Evolutionary conservation across 2,329 filamentous ascomycete genomes (phyloP), one percentile per base, ranked within the genome.

Genomic region (Alternaria sp.): DNA sequence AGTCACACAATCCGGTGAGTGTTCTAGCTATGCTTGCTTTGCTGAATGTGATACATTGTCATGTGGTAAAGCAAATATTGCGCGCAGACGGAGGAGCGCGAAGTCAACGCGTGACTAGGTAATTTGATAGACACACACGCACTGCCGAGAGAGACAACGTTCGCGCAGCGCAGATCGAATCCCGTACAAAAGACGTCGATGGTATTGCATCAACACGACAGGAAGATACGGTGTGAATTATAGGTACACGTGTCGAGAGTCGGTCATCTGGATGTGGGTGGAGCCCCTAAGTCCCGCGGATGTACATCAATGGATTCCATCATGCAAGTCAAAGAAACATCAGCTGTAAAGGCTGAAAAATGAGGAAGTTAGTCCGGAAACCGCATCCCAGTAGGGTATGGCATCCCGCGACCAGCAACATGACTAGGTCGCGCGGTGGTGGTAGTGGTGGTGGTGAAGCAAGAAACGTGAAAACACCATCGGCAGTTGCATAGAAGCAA

Each of bases 211-310:
- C 28, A 48, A 25, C 18, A 50, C 16, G 22, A 44, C 40, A 44
- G 57, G 41, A 68, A 70, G 41, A 62, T 70, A 62, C 70, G 72
- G 66, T 72, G 67, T 67, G 45, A 44, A 54, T 56, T 36, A 59
- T 30, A 50, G 30, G 51, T 63, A 71, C 65, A 71, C 67, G 67
- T 73, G 69, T 72, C 59, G 61, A 59, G 62, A 32, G 65, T 68
- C 58, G 64, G 61, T 63, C 64, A 62, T 43, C 36, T 28, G 36
- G 43, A 43, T 49, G 51, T 18, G 27, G 16, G n/a, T 55, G 45
- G 50, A 45, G 36, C 14, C 57, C 51, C 30, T 18, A 32, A 44
- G 34, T 41, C n/a, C 52, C 20, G 44, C 57, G 16, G 18, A 50
- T 36, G 44, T 45, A 59, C 20, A 20, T 54, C 27, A 34, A 54